These are phyloP conservation scores for Paramyrothecium roridum DNA, from an alignment of 2,329 filamentous ascomycete genomes.

Conservation along the genomic window DNA sequence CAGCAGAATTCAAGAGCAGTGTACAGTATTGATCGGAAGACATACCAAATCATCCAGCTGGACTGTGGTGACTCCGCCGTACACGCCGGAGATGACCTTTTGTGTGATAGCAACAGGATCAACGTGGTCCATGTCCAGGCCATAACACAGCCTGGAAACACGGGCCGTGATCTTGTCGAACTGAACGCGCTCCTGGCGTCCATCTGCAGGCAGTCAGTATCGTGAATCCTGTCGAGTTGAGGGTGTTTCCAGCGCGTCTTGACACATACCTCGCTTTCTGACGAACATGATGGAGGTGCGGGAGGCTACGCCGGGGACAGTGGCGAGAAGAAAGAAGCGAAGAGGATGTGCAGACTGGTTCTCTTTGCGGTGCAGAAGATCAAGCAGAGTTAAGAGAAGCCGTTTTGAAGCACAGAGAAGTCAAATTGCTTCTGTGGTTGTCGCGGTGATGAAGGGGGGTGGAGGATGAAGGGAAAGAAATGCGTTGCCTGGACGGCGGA, in stretches of 20 bases:
- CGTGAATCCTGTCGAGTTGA: not conserved
- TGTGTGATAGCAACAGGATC: conserved; percentile 97
- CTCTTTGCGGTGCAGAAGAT: conserved; percentile 18
- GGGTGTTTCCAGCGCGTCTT: not conserved
- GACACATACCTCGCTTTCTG: conserved; percentile 57
- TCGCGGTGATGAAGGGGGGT: not conserved
- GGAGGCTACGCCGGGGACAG: conserved; percentile 14
- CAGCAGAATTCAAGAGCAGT: conserved; percentile 7
- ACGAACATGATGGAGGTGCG: conserved; percentile 52
- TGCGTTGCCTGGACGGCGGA: not conserved
- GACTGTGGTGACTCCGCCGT: conserved; percentile 94
- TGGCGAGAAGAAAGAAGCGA: conserved; percentile 12
- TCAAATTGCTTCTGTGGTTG: not conserved
- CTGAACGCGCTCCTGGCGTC: conserved; percentile 98
- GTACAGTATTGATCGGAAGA: conserved; percentile 7
- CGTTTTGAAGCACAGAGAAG: conserved; percentile 2
- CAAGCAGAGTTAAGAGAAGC: conserved; percentile 18
- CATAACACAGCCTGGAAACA: conserved; percentile 96
- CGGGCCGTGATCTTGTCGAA: conserved; percentile 99
- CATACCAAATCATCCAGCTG: conserved; percentile 95
- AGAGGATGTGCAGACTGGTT: conserved; percentile 10
- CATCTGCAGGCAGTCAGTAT: conserved; percentile 61
- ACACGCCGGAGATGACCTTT: conserved; percentile 99
- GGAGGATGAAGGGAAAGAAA: not conserved
- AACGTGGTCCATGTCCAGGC: conserved; percentile 89